phyloP scores from a whole-genome alignment of 192 early-diverging fungal genomes.

The Coemansia sp. region DNA sequence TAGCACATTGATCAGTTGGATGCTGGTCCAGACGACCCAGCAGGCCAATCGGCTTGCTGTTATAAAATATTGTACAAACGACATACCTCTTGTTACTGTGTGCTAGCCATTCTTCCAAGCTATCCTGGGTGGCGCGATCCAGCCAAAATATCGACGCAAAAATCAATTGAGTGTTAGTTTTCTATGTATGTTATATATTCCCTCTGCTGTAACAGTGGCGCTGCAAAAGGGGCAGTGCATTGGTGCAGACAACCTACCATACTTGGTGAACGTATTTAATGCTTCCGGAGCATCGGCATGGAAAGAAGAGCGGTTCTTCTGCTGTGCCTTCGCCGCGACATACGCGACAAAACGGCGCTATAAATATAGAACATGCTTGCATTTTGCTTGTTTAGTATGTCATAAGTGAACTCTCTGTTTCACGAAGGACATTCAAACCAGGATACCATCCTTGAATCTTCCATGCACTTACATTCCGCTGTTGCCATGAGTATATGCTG shows the following conservation, averaged over 20 bases:
- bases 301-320: constrained; percentile 85
- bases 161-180: neutral
- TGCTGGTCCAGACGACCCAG: neutral
- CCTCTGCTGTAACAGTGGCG: neutral
- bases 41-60: neutral
- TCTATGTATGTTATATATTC: neutral
- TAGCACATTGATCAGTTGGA: neutral
- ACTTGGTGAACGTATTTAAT: constrained; percentile 95
- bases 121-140: constrained; percentile 14
- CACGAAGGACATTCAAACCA: neutral
- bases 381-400: neutral
- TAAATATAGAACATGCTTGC: neutral
- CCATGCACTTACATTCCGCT: constrained; percentile 24
- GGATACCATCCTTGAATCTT: neutral
- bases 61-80: neutral
- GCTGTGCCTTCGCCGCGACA: constrained; percentile 73
- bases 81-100: constrained; percentile 66
- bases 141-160: constrained; percentile 11
- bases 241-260: constrained; percentile 31
- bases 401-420: neutral
- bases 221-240: neutral
- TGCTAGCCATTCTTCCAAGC: constrained; percentile 77
- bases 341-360: constrained; percentile 77
- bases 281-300: constrained; percentile 94
- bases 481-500: constrained; percentile 22